Percentiles rank a stretch among this genome's conserved stretches.
Conservation (phyloP, 2,329 filamentous ascomycete genomes). For the Stemphylium lycopersici region DNA sequence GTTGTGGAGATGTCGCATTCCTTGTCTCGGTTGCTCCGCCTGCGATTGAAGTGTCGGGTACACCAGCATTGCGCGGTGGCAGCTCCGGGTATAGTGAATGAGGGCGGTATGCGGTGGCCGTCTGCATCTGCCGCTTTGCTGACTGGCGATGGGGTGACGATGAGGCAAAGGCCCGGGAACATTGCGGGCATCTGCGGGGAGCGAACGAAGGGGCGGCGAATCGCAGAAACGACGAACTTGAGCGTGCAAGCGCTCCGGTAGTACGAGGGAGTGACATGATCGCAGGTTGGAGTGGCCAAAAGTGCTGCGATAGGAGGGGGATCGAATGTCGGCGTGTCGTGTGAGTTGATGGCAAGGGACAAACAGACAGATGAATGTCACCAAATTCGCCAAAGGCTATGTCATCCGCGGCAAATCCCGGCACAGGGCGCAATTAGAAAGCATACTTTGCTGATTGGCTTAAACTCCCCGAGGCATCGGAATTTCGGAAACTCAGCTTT, state of each 20-base stretch:
- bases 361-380: slow-evolving; percentile 20
- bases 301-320: slow-evolving; percentile 7
- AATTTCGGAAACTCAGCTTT: slow-evolving; percentile 4
- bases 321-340: slow-evolving; percentile 6
- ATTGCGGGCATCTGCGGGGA: slow-evolving; percentile 50
- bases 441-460: slow-evolving; percentile 23
- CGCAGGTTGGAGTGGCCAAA: slow-evolving; percentile 5
- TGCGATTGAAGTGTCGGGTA: slow-evolving; percentile 67
- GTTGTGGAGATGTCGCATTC: slow-evolving; percentile 55
- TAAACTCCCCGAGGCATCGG: slow-evolving; percentile 9
- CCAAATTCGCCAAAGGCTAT: slow-evolving; percentile 29
- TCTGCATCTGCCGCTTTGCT: slow-evolving; percentile 60
- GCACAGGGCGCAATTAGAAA: slow-evolving; percentile 25
- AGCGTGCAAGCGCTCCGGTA: slow-evolving; percentile 31
- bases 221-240: slow-evolving; percentile 29
- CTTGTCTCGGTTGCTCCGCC: slow-evolving; percentile 56
- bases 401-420: slow-evolving; percentile 33
- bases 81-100: slow-evolving; percentile 63
- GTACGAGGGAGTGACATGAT: slow-evolving; percentile 44
- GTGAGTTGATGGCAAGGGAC: slow-evolving; percentile 15
- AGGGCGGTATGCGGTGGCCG: slow-evolving; percentile 68
- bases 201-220: slow-evolving; percentile 34
- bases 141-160: slow-evolving; percentile 44
- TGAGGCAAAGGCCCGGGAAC: slow-evolving; percentile 54
- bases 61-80: slow-evolving; percentile 64